Evolutionary conservation across 1,284 basidiomycete genomes (phyloP), one percentile per base, ranked within the genome.

Genomic region (Puccinia sorghi): DNA sequence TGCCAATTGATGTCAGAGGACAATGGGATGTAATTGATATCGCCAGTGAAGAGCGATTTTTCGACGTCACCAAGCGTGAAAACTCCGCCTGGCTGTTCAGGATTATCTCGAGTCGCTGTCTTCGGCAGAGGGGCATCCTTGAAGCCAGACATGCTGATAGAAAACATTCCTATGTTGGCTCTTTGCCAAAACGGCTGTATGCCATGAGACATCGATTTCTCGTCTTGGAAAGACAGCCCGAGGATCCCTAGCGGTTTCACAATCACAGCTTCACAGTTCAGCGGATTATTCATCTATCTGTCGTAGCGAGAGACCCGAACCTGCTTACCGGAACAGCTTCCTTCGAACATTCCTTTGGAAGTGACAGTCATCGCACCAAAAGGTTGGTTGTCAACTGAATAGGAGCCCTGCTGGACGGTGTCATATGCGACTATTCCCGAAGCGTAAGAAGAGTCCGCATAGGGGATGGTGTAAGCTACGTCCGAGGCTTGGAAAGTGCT

Each of bases 101-200:
- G 50, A 27, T 66, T 50, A 7, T 67, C 54, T 15, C 54, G 20
- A 48, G n/a, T 52, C n/a, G 67, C 64, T 13, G 46, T 39, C 46
- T 15, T 69, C 2, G 48, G 17, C 15, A 69, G 39, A 27, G 66
- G 66, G 66, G 43, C 66, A 20, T 48, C 52, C 27, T 50, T 59
- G 64, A 77, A 77, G 22, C 74, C 74, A 41, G 74, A 77, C 74
- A 77, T 77, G 43, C 74, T 66, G 39, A 77, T 77, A 7, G 74
- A 50, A 59, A 77, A 77, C 48, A 56, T 43, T 8, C 48, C 39
- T 22, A 77, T 56, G 9, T 77, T 77, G 3, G 74, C 74, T 46
- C 22, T 46, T 54, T 69, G 63, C 74, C 74, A 77, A 43, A 77
- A 77, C 3, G 74, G 74, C 11, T 56, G 39, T 57, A 32, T 50